These are phyloP conservation scores for Aspergillus cristatus DNA, from an alignment of 495 filamentous ascomycete species.

Conservation along the genomic window DNA sequence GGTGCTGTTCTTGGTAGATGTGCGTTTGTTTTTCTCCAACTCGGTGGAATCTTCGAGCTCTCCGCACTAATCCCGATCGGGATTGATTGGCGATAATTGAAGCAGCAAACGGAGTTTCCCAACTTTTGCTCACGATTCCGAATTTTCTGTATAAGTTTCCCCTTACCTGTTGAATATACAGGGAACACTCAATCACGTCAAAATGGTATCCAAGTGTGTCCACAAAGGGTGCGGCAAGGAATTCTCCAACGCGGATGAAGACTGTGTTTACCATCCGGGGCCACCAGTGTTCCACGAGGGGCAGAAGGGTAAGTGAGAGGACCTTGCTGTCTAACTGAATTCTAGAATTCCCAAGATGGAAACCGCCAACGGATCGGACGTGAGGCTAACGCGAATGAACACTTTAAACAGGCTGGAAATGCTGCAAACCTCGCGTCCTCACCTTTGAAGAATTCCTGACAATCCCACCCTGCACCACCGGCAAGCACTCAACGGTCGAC, in stretches of 20 bases:
- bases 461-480: conserved; percentile 89
- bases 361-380: too few species aligned
- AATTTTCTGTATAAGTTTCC: too few species aligned
- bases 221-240: conserved; percentile 91
- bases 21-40: too few species aligned
- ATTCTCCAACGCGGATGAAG: conserved; percentile 74
- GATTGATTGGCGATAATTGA: neutral
- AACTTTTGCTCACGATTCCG: too few species aligned
- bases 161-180: too few species aligned
- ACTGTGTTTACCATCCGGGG: conserved; percentile 87
- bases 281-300: conserved; percentile 96
- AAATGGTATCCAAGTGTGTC: conserved; percentile 84
- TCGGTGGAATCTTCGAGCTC: conserved; percentile 43
- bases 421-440: conserved; percentile 94
- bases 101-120: neutral
- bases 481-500: conserved; percentile 83
- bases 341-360: too few species aligned
- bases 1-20: too few species aligned
- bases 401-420: conserved; percentile 77
- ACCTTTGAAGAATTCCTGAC: conserved; percentile 98
- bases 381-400: neutral
- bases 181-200: conserved; percentile 7
- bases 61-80: conserved; percentile 29
- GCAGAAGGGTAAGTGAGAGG: conserved; percentile 72
- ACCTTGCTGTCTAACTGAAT: conserved; percentile 19